phyloP scores from a whole-genome alignment of 371 early-diverging fungal genomes.

The Mucor sp. region DNA sequence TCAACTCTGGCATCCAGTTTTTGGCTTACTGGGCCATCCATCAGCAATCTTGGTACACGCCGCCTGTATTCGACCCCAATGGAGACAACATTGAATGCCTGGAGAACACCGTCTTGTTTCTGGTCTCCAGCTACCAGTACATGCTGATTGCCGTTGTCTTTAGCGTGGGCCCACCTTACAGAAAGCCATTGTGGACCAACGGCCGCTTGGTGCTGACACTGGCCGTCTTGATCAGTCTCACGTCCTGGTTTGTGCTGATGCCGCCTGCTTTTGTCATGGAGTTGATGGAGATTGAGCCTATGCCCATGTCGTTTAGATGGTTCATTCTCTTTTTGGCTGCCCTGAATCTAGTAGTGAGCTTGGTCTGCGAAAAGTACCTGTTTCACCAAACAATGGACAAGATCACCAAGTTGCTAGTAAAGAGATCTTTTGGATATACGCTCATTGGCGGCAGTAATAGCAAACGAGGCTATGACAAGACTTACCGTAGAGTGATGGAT shows the following conservation, averaged over 20 bases:
- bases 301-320: conserved; percentile 54
- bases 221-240: conserved; percentile 46
- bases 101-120: conserved; percentile 91
- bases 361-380: conserved; percentile 56
- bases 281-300: conserved; percentile 57
- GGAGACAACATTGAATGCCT: conserved; percentile 71
- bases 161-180: conserved; percentile 94
- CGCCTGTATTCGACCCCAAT: conserved; percentile 66
- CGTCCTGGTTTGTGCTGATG: conserved; percentile 48
- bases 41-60: conserved; percentile 69
- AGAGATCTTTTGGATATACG: not conserved
- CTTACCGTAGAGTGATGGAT: conserved; percentile 52
- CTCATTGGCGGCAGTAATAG: not conserved
- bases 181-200: conserved; percentile 81
- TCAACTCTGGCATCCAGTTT: conserved; percentile 81
- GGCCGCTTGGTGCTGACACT: conserved; percentile 67
- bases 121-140: conserved; percentile 92
- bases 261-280: conserved; percentile 47
- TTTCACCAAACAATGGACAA: conserved; percentile 32
- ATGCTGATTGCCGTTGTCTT: conserved; percentile 87
- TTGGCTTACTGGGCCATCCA: conserved; percentile 70
- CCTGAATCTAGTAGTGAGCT: conserved; percentile 49
- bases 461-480: conserved; percentile 29
- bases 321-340: conserved; percentile 50
- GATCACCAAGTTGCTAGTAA: not conserved